Percentiles rank a stretch among this genome's conserved stretches.
Conservation (phyloP, 2,329 filamentous ascomycete species). For the Pseudogymnoascus sp. region DNA sequence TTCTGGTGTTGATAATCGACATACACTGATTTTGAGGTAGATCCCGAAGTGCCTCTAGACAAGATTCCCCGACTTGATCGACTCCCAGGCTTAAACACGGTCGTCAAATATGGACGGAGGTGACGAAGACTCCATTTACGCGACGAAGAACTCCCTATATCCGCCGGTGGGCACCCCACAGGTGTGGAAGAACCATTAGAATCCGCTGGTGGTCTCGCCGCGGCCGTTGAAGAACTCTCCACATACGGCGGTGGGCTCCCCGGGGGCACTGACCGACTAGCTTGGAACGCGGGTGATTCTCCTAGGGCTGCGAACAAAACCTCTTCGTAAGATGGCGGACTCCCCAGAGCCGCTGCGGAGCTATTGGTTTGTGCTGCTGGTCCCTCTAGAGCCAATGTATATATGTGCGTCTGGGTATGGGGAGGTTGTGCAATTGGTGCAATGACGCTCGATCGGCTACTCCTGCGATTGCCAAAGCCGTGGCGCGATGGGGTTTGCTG, state of each 20-base stretch:
- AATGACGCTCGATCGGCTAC: background rate
- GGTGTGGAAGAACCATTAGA: background rate
- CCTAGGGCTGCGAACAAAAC: no score
- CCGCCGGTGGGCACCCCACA: background rate
- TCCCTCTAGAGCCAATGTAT: background rate
- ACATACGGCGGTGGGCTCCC: background rate
- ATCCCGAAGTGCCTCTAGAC: background rate
- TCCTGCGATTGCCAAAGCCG: background rate
- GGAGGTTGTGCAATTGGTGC: background rate
- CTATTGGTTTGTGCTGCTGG: background rate
- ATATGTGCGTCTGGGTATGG: background rate
- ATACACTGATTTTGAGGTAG: background rate
- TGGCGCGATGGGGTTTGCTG: background rate
- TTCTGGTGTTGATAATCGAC: background rate
- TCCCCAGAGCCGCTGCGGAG: background rate
- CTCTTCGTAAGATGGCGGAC: background rate
- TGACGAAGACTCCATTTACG: background rate
- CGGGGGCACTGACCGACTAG: background rate
- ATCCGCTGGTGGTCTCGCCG: background rate
- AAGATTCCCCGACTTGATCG: background rate
- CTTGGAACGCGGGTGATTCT: no score
- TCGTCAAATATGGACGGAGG: background rate
- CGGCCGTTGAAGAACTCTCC: background rate
- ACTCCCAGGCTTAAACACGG: background rate
- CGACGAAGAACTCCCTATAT: background rate